phyloP scores from a whole-genome alignment of 441 rosid genomes.

The Corymbia citriodora region DNA sequence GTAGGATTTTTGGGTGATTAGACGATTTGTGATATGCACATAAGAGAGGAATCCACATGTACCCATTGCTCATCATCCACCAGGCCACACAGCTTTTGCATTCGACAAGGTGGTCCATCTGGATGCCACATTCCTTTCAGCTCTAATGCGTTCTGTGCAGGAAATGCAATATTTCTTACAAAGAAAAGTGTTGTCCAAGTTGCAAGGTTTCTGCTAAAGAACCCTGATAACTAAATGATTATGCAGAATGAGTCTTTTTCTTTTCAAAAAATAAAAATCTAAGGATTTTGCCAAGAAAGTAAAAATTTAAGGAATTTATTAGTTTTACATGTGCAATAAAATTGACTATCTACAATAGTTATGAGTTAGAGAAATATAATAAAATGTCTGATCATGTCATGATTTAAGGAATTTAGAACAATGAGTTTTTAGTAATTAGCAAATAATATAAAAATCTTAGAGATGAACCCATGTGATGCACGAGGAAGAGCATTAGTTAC shows the following conservation, averaged over 20 bases:
- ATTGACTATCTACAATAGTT: not conserved
- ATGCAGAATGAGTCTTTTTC: not conserved
- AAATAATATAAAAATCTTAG: not conserved
- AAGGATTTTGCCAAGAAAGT: not conserved
- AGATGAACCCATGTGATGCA: not conserved
- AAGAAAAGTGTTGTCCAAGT: not conserved
- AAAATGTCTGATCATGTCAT: not conserved
- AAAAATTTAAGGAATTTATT: not conserved
- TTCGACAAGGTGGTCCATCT: not conserved
- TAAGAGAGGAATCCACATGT: not conserved
- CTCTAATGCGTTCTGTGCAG: not conserved
- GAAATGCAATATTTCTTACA: not conserved
- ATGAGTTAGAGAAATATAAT: not conserved
- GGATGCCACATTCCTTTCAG: not conserved
- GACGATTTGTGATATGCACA: not conserved
- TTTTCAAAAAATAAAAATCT: not conserved
- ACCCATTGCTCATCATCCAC: not conserved
- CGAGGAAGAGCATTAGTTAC: not conserved
- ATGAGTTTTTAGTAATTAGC: not conserved
- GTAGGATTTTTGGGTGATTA: not conserved
- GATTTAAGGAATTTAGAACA: not conserved
- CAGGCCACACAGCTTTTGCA: not conserved
- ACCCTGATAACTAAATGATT: not conserved
- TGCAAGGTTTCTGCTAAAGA: not conserved
- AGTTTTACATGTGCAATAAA: fast-evolving